Conservation (phyloP, 1,139 yeast species). For the Diutina mesorugosa region DNA sequence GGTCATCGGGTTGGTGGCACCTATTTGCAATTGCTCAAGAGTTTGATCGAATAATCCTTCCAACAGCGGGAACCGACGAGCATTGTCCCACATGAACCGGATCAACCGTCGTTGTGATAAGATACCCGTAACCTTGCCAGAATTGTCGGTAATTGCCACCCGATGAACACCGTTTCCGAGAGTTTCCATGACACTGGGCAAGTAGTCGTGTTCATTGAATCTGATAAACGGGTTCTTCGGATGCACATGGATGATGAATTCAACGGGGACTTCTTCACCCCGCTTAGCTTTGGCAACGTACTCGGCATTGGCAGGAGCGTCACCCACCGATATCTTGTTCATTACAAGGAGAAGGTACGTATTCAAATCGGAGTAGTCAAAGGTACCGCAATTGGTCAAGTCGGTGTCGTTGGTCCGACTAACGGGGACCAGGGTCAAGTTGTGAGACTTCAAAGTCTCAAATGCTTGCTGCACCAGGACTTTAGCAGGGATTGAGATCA, state of each 20-base stretch:
- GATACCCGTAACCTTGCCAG: slow-evolving; percentile 51
- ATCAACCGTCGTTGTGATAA: slow-evolving; percentile 81
- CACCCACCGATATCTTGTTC: slow-evolving; percentile 41
- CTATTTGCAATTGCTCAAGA: slow-evolving; percentile 55
- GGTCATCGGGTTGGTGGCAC: slow-evolving; percentile 58
- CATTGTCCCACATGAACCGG: slow-evolving; percentile 82
- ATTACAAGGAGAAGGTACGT: slow-evolving; percentile 67
- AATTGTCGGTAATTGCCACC: slow-evolving; percentile 61
- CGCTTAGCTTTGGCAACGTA: slow-evolving; percentile 33
- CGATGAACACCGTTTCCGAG: slow-evolving; percentile 90
- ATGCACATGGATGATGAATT: slow-evolving; percentile 63
- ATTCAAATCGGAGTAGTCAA: slow-evolving; percentile 85
- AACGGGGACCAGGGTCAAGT: slow-evolving; percentile 80
- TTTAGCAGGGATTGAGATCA: slow-evolving; percentile 49
- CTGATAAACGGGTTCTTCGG: slow-evolving; percentile 82
- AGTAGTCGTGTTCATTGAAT: slow-evolving; percentile 52
- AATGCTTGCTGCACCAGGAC: slow-evolving; percentile 80
- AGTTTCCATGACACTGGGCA: slow-evolving; percentile 67
- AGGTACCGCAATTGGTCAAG: slow-evolving; percentile 55
- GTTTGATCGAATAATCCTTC: slow-evolving; percentile 62
- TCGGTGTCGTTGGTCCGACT: slow-evolving; percentile 31
- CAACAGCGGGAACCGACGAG: slow-evolving; percentile 68
- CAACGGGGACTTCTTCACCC: slow-evolving; percentile 69
- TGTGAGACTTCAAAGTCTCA: slow-evolving; percentile 56
- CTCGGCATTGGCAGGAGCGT: slow-evolving; percentile 18